Evolutionary conservation across 192 early-diverging fungal genomes (phyloP).

Genomic region (Mortierella hygrophila): DNA sequence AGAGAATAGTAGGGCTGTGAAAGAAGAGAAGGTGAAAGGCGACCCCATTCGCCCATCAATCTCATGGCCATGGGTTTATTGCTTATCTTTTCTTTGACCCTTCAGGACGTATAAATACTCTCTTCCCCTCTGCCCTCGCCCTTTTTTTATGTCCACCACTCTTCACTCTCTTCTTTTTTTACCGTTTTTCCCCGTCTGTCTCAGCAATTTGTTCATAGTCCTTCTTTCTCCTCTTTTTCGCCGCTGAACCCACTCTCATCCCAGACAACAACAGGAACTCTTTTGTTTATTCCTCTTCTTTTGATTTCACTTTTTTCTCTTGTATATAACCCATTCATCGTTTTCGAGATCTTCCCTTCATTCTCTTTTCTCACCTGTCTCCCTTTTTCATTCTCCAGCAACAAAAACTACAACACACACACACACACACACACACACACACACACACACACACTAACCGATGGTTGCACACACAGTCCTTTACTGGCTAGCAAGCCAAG

Average conservation of each 20-base stretch:
- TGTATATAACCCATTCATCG: neutral
- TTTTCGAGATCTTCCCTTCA: neutral
- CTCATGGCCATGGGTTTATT: too few species aligned
- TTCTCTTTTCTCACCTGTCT: neutral
- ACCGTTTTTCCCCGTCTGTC: neutral
- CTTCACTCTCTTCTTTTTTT: neutral
- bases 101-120: neutral
- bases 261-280: neutral
- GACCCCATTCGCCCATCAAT: neutral
- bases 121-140: neutral
- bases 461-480: constrained; percentile 47
- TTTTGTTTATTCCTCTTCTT: too few species aligned
- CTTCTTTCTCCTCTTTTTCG: neutral
- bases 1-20: neutral
- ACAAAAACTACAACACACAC: neutral
- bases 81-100: neutral
- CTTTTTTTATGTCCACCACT: neutral
- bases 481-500: constrained; percentile 52
- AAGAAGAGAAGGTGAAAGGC: neutral
- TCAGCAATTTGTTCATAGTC: neutral
- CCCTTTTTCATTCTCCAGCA: neutral
- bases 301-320: neutral
- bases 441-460: neutral
- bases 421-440: too few species aligned
- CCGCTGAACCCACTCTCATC: neutral